phyloP scores from a whole-genome alignment of 2,329 filamentous ascomycete species.

The Talaromyces sp. region DNA sequence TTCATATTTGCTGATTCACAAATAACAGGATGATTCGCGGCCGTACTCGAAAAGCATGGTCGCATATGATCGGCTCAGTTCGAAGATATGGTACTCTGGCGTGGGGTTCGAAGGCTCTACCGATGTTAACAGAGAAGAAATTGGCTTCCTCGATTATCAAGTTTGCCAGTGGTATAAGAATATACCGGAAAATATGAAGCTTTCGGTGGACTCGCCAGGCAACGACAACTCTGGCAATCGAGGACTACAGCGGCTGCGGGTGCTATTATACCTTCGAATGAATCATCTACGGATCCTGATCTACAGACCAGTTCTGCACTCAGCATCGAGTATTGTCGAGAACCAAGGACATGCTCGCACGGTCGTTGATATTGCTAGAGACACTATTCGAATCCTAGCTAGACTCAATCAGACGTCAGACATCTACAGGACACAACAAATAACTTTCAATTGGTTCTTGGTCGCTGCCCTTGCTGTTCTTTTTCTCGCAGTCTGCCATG shows the following conservation, averaged over 20 bases:
- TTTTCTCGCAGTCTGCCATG: slow-evolving; percentile 63
- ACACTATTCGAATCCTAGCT: slow-evolving; percentile 60
- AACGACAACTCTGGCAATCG: slow-evolving; percentile 55
- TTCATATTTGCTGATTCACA: slow-evolving; percentile 4
- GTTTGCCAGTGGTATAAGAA: slow-evolving; percentile 82
- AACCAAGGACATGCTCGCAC: slow-evolving; percentile 70
- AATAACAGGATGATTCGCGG: slow-evolving; percentile 38
- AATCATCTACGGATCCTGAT: slow-evolving; percentile 91
- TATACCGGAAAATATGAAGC: slow-evolving; percentile 62
- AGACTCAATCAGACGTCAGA: slow-evolving; percentile 60
- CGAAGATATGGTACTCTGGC: slow-evolving; percentile 81
- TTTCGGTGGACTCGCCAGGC: slow-evolving; percentile 53
- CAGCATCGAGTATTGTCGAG: slow-evolving; percentile 74
- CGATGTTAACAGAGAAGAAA: slow-evolving; percentile 68
- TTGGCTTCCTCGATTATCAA: slow-evolving; percentile 76
- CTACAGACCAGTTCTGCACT: slow-evolving; percentile 82
- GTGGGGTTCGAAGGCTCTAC: slow-evolving; percentile 64
- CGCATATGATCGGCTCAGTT: slow-evolving; percentile 74
- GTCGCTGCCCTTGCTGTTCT: slow-evolving; percentile 61
- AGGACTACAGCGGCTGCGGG: slow-evolving; percentile 68
- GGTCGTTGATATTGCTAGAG: slow-evolving; percentile 62
- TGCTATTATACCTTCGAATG: slow-evolving; percentile 79
- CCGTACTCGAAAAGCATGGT: slow-evolving; percentile 84
- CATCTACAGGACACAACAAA: slow-evolving; percentile 62
- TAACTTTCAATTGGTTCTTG: slow-evolving; percentile 65